A percentile compares a stretch with the other conserved stretches of the same genome.
Evolutionary conservation across 2,329 filamentous ascomycete genomes (phyloP).

Genomic region (Talaromyces marneffei): DNA sequence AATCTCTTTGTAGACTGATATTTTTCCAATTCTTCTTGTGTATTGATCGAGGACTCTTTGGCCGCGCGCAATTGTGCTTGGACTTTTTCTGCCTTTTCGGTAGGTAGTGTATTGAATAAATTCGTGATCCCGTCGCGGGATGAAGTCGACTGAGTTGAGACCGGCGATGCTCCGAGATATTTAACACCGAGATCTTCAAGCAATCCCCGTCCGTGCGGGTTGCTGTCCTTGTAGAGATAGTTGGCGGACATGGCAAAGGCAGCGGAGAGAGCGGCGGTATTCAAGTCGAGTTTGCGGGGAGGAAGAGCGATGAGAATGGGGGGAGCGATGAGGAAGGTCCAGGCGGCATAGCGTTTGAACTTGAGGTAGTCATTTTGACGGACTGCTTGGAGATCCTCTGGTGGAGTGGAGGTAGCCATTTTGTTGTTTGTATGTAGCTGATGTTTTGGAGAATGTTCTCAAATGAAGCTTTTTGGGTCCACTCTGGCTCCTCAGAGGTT

Average conservation of each 20-base stretch:
- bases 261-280: slow-evolving; percentile 33
- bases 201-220: slow-evolving; percentile 26
- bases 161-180: slow-evolving; percentile 4
- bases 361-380: slow-evolving; percentile 34
- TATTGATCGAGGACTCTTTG: slow-evolving; percentile 22
- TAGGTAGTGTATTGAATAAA: slow-evolving; percentile 23
- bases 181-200: slow-evolving; percentile 25
- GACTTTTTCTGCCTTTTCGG: slow-evolving; percentile 30
- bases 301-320: slow-evolving; percentile 24
- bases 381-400: slow-evolving; percentile 1
- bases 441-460: background rate
- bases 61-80: slow-evolving; percentile 26
- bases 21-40: slow-evolving; percentile 30
- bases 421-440: background rate
- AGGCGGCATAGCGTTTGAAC: slow-evolving; percentile 38
- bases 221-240: slow-evolving; percentile 32
- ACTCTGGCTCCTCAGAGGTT: background rate
- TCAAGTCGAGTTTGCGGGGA: slow-evolving; percentile 35
- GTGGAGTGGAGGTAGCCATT: background rate
- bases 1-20: slow-evolving; percentile 26
- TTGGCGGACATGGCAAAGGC: slow-evolving; percentile 29
- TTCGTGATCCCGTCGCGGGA: background rate
- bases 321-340: slow-evolving; percentile 32
- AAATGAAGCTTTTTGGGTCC: background rate
- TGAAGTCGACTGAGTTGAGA: background rate